phyloP scores from a whole-genome alignment of 108 stramenopile species.

The Fistulifera pelliculosa region DNA sequence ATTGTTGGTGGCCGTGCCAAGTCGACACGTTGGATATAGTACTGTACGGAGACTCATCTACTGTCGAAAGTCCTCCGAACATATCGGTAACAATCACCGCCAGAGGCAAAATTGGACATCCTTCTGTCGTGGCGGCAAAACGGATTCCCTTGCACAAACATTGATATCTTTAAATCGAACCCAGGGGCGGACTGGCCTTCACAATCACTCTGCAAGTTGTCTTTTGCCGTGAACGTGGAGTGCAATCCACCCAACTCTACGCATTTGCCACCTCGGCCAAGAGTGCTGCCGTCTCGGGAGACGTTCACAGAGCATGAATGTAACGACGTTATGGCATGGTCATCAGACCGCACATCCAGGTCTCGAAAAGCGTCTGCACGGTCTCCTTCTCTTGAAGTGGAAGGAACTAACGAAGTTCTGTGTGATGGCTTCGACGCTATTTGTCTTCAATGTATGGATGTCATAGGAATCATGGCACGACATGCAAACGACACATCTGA shows the following conservation, averaged over 20 bases:
- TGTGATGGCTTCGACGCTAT: conserved; percentile 31
- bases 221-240: not conserved
- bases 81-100: not conserved
- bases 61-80: not conserved
- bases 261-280: not conserved
- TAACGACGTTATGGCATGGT: too few species aligned
- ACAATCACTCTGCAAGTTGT: too few species aligned
- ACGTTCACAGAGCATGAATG: too few species aligned
- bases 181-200: too few species aligned
- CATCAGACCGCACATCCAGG: too few species aligned
- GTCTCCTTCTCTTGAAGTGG: not conserved
- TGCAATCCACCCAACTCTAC: not conserved
- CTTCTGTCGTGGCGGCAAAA: not conserved
- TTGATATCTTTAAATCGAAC: not conserved
- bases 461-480: conserved; percentile 20
- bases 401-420: not conserved
- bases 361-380: not conserved
- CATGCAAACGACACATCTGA: not conserved
- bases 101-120: not conserved
- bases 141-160: conserved; percentile 5
- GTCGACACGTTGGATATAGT: not conserved
- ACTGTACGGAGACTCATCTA: not conserved
- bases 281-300: not conserved
- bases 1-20: not conserved
- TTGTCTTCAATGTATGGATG: conserved; percentile 32